phyloP scores from a whole-genome alignment of 345 rosid species.

The Sonneratia caseolaris region DNA sequence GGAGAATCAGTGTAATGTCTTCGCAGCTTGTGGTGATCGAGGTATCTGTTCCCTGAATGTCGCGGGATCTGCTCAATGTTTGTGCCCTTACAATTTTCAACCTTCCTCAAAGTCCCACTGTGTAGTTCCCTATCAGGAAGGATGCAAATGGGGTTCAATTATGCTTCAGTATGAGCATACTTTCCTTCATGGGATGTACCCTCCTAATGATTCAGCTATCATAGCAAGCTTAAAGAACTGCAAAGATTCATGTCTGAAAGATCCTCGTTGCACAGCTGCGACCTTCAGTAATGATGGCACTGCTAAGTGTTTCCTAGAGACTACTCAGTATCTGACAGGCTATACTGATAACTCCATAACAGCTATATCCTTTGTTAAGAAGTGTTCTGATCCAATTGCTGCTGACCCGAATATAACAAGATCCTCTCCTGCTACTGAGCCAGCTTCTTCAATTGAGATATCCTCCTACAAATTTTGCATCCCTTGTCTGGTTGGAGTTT shows the following conservation, averaged over 20 bases:
- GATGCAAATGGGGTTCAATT: conserved; percentile 26
- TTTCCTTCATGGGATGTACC: conserved; percentile 53
- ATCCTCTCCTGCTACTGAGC: conserved; percentile 8
- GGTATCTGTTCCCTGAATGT: conserved; percentile 52
- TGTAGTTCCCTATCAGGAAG: conserved; percentile 33
- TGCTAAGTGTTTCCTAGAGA: conserved; percentile 34
- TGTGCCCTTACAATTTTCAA: conserved; percentile 32
- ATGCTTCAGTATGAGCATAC: conserved; percentile 42
- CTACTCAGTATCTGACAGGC: conserved; percentile 50
- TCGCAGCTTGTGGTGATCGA: conserved; percentile 64
- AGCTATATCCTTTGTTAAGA: conserved; percentile 57
- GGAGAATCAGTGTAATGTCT: conserved; percentile 74
- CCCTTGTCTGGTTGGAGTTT: conserved; percentile 53
- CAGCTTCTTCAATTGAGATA: conserved; percentile 17
- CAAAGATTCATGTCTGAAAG: conserved; percentile 34
- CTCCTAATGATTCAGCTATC: conserved; percentile 36
- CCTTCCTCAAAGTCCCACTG: conserved; percentile 31
- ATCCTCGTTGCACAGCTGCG: conserved; percentile 42
- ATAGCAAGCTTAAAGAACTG: conserved; percentile 40
- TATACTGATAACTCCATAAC: conserved; percentile 50
- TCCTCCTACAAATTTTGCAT: conserved; percentile 44
- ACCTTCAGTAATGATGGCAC: conserved; percentile 49
- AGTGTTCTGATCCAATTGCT: conserved; percentile 55
- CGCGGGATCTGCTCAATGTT: conserved; percentile 41
- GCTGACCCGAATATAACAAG: conserved; percentile 34